Evolutionary conservation across 306 rosid genomes (phyloP).

Genomic region (Fagus sylvatica): DNA sequence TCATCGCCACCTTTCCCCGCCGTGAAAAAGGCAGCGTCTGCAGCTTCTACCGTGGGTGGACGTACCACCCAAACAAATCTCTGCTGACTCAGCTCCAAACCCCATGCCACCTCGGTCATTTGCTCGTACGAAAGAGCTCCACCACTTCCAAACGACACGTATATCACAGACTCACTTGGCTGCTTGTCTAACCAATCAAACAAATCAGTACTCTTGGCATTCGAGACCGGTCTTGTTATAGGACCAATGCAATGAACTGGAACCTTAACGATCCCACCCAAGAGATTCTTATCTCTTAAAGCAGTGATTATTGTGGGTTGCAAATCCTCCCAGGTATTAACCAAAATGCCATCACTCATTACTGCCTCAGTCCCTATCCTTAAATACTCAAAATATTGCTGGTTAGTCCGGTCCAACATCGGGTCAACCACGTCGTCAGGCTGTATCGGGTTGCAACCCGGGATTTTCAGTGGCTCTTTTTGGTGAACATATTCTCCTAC

Average conservation of each 20-base stretch:
- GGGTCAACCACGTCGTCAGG: conserved; percentile 43
- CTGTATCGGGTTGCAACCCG: conserved; percentile 36
- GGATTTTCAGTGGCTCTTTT: conserved; percentile 31
- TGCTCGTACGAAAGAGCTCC: conserved; percentile 57
- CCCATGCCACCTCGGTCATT: conserved; percentile 54
- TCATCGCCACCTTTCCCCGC: neutral
- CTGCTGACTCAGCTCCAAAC: conserved; percentile 57
- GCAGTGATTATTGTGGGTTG: conserved; percentile 25
- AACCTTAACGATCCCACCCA: conserved; percentile 20
- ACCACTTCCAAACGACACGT: conserved; percentile 68
- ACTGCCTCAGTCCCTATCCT: neutral
- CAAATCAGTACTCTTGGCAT: neutral
- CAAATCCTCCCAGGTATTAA: conserved; percentile 64
- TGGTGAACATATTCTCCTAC: conserved; percentile 40
- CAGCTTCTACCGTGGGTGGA: conserved; percentile 21
- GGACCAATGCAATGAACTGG: conserved; percentile 62
- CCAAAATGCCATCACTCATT: conserved; percentile 44
- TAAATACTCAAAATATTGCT: conserved; percentile 21
- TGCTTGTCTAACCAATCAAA: conserved; percentile 56
- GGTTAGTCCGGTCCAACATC: conserved; percentile 28
- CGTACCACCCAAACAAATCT: conserved; percentile 75
- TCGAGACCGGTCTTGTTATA: conserved; percentile 23
- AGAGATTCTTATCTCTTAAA: conserved; percentile 4
- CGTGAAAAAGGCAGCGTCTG: conserved; percentile 27
- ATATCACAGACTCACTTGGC: conserved; percentile 46